phyloP scores from a whole-genome alignment of 2,329 filamentous ascomycete genomes.

The Talaromyces sp. region DNA sequence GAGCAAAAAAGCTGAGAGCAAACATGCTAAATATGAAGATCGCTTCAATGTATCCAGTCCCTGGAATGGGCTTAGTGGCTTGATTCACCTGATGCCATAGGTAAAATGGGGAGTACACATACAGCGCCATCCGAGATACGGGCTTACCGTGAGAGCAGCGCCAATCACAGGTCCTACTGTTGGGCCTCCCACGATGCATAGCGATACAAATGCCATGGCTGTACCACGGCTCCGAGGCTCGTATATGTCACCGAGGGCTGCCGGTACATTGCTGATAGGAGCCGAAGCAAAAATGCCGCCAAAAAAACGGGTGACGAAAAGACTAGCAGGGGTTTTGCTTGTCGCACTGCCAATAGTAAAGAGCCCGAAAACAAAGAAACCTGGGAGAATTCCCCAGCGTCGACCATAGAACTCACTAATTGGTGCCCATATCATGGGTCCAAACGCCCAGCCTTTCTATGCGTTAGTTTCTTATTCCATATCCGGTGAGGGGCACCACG shows the following conservation, averaged over 20 bases:
- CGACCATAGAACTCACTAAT: conserved; percentile 48
- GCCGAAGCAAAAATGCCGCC: conserved; percentile 49
- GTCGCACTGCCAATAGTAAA: conserved; percentile 53
- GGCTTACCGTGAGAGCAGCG: conserved; percentile 46
- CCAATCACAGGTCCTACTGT: conserved; percentile 43
- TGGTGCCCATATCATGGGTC: conserved; percentile 39
- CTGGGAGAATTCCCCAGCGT: conserved; percentile 43
- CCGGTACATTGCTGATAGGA: conserved; percentile 47
- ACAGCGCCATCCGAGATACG: conserved; percentile 53
- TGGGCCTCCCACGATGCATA: conserved; percentile 47
- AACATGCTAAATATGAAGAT: conserved; percentile 5
- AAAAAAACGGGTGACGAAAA: conserved; percentile 52
- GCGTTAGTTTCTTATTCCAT: background rate
- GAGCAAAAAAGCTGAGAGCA: conserved; percentile 31
- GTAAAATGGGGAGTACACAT: conserved; percentile 52
- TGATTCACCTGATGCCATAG: conserved; percentile 36
- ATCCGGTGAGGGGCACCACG: background rate
- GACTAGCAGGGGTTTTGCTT: conserved; percentile 48
- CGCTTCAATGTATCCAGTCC: conserved; percentile 40
- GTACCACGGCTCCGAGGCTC: conserved; percentile 41
- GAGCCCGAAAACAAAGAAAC: conserved; percentile 46
- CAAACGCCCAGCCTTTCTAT: conserved; percentile 27
- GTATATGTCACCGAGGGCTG: conserved; percentile 47
- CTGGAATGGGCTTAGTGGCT: conserved; percentile 15
- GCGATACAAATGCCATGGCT: conserved; percentile 41